Conservation (phyloP, 257 asterid genomes). For the Catharanthus roseus region DNA sequence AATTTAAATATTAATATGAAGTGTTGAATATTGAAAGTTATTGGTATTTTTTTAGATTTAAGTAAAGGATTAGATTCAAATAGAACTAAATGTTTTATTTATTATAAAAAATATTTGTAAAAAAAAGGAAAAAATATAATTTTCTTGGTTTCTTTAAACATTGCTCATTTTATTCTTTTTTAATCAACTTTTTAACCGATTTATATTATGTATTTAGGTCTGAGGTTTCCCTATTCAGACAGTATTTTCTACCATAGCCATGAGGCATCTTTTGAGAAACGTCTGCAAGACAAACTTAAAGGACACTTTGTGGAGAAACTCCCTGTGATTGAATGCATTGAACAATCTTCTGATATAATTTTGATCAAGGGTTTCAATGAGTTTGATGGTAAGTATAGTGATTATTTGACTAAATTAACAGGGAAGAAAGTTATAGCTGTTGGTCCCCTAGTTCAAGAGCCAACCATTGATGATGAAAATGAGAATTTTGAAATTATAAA, state of each 20-base stretch:
- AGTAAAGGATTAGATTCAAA: no score
- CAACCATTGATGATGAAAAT: neutral
- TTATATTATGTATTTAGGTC: no score
- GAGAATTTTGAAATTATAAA: neutral
- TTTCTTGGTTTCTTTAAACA: no score
- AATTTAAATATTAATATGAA: no score
- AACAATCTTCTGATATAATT: slow-evolving; percentile 1
- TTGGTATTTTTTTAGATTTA: no score
- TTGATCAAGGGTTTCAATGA: slow-evolving; percentile 12
- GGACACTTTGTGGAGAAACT: neutral
- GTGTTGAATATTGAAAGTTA: no score
- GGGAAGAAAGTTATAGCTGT: slow-evolving; percentile 8
- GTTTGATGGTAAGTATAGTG: slow-evolving; percentile 11
- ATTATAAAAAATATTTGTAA: no score
- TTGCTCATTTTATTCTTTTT: no score
- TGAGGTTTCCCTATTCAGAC: neutral
- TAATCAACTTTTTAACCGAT: no score
- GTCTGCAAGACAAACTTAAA: neutral
- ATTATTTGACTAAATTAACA: neutral
- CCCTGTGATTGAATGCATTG: neutral
- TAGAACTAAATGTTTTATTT: no score
- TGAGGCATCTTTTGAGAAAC: neutral
- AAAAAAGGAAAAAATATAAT: no score
- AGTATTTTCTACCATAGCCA: slow-evolving; percentile 1
- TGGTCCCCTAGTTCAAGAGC: slow-evolving; percentile 10